A percentile compares a stretch with the other conserved stretches of the same genome.
These are phyloP conservation scores for Brettanomyces nanus DNA, from an alignment of 805 yeast species.

Conservation along the genomic window DNA sequence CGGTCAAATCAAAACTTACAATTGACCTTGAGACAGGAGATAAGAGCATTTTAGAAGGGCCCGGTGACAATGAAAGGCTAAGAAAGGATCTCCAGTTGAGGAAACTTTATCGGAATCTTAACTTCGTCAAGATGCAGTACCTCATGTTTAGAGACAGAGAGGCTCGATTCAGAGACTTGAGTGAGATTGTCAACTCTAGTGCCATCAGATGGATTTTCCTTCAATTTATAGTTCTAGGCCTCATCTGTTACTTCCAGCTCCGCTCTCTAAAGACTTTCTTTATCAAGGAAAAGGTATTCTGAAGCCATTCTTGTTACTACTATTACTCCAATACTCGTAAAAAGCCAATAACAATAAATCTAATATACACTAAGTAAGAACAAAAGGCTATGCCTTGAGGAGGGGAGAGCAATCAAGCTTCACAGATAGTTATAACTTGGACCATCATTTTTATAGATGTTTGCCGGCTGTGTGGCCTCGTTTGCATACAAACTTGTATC, in stretches of 20 bases:
- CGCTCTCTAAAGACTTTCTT: conserved; percentile 73
- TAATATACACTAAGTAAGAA: too few relatives aligned
- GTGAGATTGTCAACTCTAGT: conserved; percentile 66
- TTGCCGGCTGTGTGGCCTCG: conserved; percentile 4
- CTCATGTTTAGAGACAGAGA: conserved; percentile 58
- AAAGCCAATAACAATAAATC: too few relatives aligned
- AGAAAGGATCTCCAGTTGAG: background rate
- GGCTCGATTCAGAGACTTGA: conserved; percentile 64
- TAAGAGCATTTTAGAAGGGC: conserved; percentile 43
- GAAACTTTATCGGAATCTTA: conserved; percentile 38
- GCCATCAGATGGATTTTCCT: conserved; percentile 68
- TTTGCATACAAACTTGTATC: conserved; percentile 4
- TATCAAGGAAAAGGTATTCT: conserved; percentile 79
- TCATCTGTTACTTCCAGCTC: conserved; percentile 70
- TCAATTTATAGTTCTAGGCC: conserved; percentile 59
- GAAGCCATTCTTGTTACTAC: too few relatives aligned
- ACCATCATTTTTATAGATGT: conserved; percentile 2
- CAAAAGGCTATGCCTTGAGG: too few relatives aligned
- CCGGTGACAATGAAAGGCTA: conserved; percentile 1
- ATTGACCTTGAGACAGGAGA: conserved; percentile 66
- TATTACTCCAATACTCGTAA: too few relatives aligned
- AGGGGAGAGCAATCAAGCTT: background rate
- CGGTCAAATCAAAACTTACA: conserved; percentile 46
- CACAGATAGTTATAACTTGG: background rate
- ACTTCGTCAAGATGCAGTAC: conserved; percentile 59